Evolutionary conservation across 1,284 basidiomycete genomes (phyloP).

Genomic region (Sporisorium graminicola): DNA sequence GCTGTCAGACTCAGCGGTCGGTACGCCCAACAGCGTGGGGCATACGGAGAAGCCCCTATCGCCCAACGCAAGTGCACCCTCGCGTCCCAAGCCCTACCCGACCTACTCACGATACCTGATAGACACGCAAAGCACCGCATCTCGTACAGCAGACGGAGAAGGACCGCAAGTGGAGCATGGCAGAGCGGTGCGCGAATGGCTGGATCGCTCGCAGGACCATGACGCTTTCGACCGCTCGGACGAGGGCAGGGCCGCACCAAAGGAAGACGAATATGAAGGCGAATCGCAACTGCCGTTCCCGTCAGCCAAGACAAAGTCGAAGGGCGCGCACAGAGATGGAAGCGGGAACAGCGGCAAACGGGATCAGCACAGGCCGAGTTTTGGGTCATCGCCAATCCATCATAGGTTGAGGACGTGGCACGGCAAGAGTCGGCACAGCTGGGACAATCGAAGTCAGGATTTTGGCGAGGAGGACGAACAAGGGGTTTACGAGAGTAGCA

Average conservation of each 20-base stretch:
- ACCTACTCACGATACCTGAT: constrained; percentile 34
- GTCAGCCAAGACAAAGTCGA: constrained; percentile 19
- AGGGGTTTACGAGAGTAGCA: constrained; percentile 29
- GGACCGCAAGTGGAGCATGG: constrained; percentile 9
- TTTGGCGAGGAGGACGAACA: constrained; percentile 64
- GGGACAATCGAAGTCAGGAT: constrained; percentile 64
- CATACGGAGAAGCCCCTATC: constrained; percentile 22
- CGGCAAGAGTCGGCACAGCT: constrained; percentile 35
- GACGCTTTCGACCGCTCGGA: background rate
- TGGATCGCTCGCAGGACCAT: constrained; percentile 20
- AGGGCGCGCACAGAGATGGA: constrained; percentile 5
- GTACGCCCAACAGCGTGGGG: constrained; percentile 34
- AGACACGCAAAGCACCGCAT: constrained; percentile 17
- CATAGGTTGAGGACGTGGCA: constrained; percentile 27
- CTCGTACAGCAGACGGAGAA: background rate
- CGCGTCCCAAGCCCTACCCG: constrained; percentile 45
- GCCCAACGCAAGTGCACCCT: constrained; percentile 2
- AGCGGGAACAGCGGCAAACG: background rate
- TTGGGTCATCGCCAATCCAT: constrained; percentile 31
- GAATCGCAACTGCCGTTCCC: constrained; percentile 25
- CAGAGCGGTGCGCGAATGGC: constrained; percentile 33
- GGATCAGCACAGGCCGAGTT: constrained; percentile 27
- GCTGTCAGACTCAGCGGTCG: constrained; percentile 27
- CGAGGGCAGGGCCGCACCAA: background rate
- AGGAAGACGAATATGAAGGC: constrained; percentile 6